These are phyloP conservation scores for Podospora pseudocomata DNA, from an alignment of 495 filamentous ascomycete genomes.

Conservation along the genomic window DNA sequence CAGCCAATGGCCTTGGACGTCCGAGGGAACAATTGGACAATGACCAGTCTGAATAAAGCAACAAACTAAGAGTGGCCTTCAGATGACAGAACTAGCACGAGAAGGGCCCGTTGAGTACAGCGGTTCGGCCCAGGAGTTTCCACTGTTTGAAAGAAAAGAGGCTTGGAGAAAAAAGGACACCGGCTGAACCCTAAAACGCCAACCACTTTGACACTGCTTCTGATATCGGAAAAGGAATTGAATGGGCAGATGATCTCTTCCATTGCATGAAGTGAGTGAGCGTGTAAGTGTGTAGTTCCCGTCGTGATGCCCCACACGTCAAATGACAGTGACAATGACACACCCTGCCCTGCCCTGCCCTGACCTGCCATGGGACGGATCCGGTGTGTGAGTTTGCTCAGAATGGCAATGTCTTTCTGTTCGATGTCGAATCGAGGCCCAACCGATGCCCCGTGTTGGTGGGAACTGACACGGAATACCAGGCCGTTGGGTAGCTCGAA, in stretches of 20 bases:
- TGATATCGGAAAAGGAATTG: not conserved
- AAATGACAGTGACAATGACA: not conserved
- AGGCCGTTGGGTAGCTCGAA: not conserved
- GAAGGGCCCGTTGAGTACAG: not conserved
- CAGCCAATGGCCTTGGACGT: not conserved
- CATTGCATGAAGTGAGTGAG: not conserved
- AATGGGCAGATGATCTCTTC: not conserved
- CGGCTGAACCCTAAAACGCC: not conserved
- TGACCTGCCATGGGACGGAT: too few species aligned
- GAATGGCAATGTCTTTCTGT: not conserved
- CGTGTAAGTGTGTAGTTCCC: not conserved
- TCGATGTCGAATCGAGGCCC: not conserved
- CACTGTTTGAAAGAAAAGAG: not conserved
- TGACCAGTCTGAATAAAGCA: not conserved
- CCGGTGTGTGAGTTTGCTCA: not conserved
- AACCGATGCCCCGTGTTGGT: not conserved
- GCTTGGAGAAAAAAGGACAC: not conserved
- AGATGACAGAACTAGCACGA: not conserved
- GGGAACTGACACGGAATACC: not conserved
- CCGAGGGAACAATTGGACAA: constrained; percentile 5
- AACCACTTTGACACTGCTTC: not conserved
- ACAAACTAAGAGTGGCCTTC: not conserved
- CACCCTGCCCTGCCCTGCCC: not conserved
- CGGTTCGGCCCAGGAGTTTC: not conserved
- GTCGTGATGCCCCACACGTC: not conserved